phyloP scores from a whole-genome alignment of 2,329 filamentous ascomycete species.

The Xylariomycetidae sp. region DNA sequence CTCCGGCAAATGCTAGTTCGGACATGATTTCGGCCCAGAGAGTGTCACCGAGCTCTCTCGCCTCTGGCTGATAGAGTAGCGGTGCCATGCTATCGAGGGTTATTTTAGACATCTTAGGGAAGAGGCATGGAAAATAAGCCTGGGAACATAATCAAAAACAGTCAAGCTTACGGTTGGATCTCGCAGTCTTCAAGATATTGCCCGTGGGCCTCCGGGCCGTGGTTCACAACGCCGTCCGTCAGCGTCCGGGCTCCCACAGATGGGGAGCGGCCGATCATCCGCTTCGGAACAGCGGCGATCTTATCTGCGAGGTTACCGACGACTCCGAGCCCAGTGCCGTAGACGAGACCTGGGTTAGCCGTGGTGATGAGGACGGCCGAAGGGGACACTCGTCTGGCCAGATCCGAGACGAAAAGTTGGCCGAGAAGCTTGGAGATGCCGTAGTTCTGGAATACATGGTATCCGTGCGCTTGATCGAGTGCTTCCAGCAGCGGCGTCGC shows the following conservation, averaged over 20 bases:
- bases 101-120: too few species aligned
- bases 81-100: constrained; percentile 10
- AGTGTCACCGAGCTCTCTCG: constrained; percentile 1
- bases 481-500: constrained; percentile 9
- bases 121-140: too few species aligned
- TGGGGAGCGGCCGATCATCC: constrained; percentile 5
- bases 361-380: constrained; percentile 9
- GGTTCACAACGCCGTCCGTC: constrained; percentile 7
- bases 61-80: constrained; percentile 8
- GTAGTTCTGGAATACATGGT: constrained; percentile 13
- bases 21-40: constrained; percentile 10
- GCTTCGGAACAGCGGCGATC: not conserved
- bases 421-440: constrained; percentile 22
- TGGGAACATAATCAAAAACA: too few species aligned
- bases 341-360: constrained; percentile 11
- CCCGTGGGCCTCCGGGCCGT: constrained; percentile 7
- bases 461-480: constrained; percentile 9
- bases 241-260: constrained; percentile 9
- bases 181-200: constrained; percentile 12
- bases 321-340: constrained; percentile 4
- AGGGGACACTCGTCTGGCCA: constrained; percentile 20
- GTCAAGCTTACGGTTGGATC: constrained; percentile 12
- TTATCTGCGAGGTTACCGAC: not conserved
- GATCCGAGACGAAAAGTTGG: constrained; percentile 24
- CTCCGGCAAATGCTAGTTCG: constrained; percentile 9